Evolutionary conservation across 2,329 filamentous ascomycete genomes (phyloP), one percentile per base, ranked within the genome.

Genomic region (Colletotrichum coccodes): DNA sequence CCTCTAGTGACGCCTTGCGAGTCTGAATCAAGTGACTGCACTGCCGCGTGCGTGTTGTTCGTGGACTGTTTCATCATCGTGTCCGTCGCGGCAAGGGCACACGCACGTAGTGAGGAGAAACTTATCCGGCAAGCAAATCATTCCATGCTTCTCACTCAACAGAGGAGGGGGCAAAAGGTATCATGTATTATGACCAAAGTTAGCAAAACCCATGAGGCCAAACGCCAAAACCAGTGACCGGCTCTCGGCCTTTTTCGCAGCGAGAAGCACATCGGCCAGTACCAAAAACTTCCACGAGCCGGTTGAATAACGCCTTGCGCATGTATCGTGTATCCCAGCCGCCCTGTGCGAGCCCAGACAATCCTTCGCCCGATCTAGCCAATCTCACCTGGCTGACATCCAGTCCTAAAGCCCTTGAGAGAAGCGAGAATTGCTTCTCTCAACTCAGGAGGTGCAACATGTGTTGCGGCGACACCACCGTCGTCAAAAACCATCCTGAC

Each of bases 301-400:
- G 12, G 30, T 34, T 11, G 34, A 14, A 21, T 30, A 57, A 67
- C 60, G 23, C 60, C 65, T 36, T 30, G 38, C 60, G 30, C 60
- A 38, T 46, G 32, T 42, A 42, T 64, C 23, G 23, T 68, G 47
- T 68, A 28, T 54, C 18, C 21, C 28, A 42, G 36, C 12, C 49
- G 7, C n/a, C 53, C 44, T 23, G 32, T n/a, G 23, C 46, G 23
- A 46, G 6, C 44, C 16, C 47, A 36, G 21, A 21, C 40, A 6
- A 54, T 36, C 26, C 14, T 38, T 23, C 28, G 7, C 23, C 18
- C 32, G 11, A 36, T 26, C 8, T n/a, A n/a, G n/a, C 44, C 8
- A 11, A 21, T 36, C 11, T 23, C 11, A 32, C 26, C 11, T n/a
- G 26, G 11, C 4, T 6, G 18, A 11, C 38, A 2, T 8, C 14